Percentiles rank a stretch among this genome's conserved stretches.
phyloP scores from a whole-genome alignment of 176 grass and related monocot species.

The Puccinellia tenuiflora region DNA sequence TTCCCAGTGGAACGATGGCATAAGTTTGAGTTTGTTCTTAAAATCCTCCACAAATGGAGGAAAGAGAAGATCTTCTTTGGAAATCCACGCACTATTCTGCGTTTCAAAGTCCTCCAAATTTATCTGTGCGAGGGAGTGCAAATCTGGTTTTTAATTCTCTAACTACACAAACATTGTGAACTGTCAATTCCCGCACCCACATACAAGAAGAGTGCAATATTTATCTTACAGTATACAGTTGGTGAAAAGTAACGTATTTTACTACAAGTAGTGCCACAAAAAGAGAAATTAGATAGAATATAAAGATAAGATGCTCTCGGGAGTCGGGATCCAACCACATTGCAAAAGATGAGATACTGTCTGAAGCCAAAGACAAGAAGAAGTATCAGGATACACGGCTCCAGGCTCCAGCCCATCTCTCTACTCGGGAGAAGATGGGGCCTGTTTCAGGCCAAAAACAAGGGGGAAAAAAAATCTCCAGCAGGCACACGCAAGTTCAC shows the following conservation, averaged over 20 bases:
- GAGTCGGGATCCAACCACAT: neutral
- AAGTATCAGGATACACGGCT: neutral
- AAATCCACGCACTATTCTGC: neutral
- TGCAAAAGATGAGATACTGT: neutral
- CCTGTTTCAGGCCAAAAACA: neutral
- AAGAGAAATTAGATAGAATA: neutral
- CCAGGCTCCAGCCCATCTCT: neutral
- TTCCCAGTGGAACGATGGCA: neutral
- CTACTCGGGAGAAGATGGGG: neutral
- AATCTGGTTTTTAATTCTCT: neutral
- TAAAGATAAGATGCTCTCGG: neutral
- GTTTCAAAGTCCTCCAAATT: neutral
- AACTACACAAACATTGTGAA: neutral
- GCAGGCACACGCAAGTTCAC: neutral
- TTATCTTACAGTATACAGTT: neutral
- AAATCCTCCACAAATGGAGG: neutral
- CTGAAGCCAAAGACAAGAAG: conserved; percentile 11
- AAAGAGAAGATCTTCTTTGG: neutral
- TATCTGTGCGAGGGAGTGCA: neutral
- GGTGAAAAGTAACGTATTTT: neutral
- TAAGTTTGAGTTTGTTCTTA: neutral
- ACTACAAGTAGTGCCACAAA: neutral
- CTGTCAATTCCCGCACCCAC: neutral
- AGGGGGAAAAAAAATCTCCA: neutral
- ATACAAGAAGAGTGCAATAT: neutral